A percentile compares a stretch with the other conserved stretches of the same genome.
Evolutionary conservation across 345 rosid genomes (phyloP).

Genomic region (Schrenkiella parvula): DNA sequence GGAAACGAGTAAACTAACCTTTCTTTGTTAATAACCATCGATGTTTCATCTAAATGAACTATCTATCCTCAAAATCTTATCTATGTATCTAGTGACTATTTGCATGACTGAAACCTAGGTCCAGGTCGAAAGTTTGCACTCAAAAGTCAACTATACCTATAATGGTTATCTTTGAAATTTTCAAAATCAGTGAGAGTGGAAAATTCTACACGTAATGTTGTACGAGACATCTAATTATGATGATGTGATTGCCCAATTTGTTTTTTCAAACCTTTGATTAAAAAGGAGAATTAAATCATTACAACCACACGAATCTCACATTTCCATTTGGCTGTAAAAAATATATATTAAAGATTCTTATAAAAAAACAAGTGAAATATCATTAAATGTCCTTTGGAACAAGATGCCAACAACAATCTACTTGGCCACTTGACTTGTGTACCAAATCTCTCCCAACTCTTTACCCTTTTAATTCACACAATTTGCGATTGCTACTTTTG

Average conservation of each 20-base stretch:
- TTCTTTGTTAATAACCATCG: not conserved
- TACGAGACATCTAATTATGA: slow-evolving; percentile 5
- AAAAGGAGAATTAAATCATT: slow-evolving; percentile 14
- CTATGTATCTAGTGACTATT: not conserved
- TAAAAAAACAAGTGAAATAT: slow-evolving; percentile 3
- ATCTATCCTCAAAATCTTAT: not conserved
- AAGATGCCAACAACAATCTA: slow-evolving; percentile 30
- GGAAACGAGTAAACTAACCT: not conserved
- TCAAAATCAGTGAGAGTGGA: not conserved
- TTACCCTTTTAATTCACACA: slow-evolving; percentile 13
- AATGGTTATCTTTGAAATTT: slow-evolving; percentile 1
- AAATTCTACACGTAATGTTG: slow-evolving; percentile 15
- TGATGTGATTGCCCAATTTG: slow-evolving; percentile 23
- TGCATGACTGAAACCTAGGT: slow-evolving; percentile 9
- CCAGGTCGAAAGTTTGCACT: slow-evolving; percentile 10
- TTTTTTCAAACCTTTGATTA: slow-evolving; percentile 3
- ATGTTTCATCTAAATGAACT: not conserved
- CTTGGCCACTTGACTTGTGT: slow-evolving; percentile 28
- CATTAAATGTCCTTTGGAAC: slow-evolving; percentile 17
- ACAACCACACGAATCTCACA: slow-evolving; percentile 9
- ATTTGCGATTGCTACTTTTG: slow-evolving; percentile 18
- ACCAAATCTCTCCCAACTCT: slow-evolving; percentile 11
- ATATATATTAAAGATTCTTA: slow-evolving; percentile 15
- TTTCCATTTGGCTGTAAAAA: not conserved
- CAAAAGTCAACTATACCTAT: slow-evolving; percentile 10